These are phyloP conservation scores for Stagonosporopsis vannaccii DNA, from an alignment of 2,329 filamentous ascomycete genomes.

Conservation along the genomic window DNA sequence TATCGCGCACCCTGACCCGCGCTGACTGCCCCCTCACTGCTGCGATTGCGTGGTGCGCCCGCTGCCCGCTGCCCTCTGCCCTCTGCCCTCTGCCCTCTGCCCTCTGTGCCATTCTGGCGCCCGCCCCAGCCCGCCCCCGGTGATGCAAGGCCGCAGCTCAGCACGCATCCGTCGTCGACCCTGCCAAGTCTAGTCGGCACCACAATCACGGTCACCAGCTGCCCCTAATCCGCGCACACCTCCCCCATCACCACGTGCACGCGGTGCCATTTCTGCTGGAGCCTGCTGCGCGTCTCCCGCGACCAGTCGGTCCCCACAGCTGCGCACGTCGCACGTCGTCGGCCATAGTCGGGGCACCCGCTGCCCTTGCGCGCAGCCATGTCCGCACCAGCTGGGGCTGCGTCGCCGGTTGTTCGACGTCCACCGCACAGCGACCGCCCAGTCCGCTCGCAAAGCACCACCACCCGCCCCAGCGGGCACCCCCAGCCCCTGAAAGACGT, in stretches of 20 bases:
- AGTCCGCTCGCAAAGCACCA: slow-evolving; percentile 48
- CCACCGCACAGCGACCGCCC: slow-evolving; percentile 42
- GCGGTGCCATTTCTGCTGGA: not conserved
- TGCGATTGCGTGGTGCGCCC: not conserved
- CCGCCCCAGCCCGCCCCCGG: slow-evolving; percentile 3
- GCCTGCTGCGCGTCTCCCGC: slow-evolving; percentile 1
- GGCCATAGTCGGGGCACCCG: slow-evolving; percentile 24
- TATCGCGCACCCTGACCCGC: slow-evolving; percentile 6
- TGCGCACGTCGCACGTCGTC: slow-evolving; percentile 14
- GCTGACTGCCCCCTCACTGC: slow-evolving; percentile 8
- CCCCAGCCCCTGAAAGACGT: slow-evolving; percentile 56
- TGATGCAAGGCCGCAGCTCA: slow-evolving; percentile 18
- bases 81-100: not conserved
- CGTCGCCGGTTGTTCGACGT: slow-evolving; percentile 53
- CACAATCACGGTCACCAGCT: slow-evolving; percentile 18
- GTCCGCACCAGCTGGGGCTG: slow-evolving; percentile 45
- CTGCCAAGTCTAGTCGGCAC: slow-evolving; percentile 21
- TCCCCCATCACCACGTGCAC: slow-evolving; percentile 10
- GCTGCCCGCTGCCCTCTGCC: not conserved
- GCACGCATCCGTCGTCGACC: slow-evolving; percentile 14
- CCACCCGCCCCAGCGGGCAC: slow-evolving; percentile 32
- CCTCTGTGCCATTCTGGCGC: slow-evolving; percentile 7
- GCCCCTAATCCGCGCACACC: slow-evolving; percentile 22
- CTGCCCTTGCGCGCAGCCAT: slow-evolving; percentile 39
- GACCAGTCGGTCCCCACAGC: slow-evolving; percentile 13